A percentile compares a stretch with the other conserved stretches of the same genome.
Evolutionary conservation across 345 rosid genomes (phyloP).

Genomic region (Populus ilicifolia): DNA sequence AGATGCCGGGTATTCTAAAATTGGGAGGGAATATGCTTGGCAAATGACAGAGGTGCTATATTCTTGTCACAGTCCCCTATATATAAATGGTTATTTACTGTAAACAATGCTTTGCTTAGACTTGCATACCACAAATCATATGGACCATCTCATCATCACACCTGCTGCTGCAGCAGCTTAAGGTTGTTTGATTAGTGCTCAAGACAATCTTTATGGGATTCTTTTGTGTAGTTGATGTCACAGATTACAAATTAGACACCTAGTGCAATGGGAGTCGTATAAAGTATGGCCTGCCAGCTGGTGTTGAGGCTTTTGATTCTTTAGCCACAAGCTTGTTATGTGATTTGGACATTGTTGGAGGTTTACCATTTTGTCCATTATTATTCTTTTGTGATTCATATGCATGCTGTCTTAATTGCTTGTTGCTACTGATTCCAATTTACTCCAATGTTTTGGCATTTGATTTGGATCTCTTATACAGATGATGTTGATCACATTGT

Average conservation of each 20-base stretch:
- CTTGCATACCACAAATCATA: background rate
- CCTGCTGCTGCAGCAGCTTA: background rate
- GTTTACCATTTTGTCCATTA: background rate
- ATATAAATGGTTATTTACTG: background rate
- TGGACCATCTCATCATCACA: background rate
- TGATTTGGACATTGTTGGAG: background rate
- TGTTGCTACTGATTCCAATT: background rate
- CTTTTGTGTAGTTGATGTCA: background rate
- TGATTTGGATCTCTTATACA: background rate
- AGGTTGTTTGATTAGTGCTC: background rate
- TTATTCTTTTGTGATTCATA: background rate
- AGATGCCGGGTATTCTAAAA: background rate
- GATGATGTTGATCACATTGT: conserved; percentile 6
- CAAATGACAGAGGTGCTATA: background rate
- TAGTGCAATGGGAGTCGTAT: background rate
- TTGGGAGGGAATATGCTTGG: background rate
- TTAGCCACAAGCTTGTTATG: background rate
- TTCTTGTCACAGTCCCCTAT: background rate
- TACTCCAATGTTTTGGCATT: background rate
- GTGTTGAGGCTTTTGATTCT: background rate
- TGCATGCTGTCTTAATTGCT: background rate
- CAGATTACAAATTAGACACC: background rate
- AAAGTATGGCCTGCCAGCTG: background rate
- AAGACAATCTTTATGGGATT: background rate
- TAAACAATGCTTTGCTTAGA: background rate